Evolutionary conservation across 148 eudicot genomes (phyloP).

Genomic region (Amaranthus palmeri): DNA sequence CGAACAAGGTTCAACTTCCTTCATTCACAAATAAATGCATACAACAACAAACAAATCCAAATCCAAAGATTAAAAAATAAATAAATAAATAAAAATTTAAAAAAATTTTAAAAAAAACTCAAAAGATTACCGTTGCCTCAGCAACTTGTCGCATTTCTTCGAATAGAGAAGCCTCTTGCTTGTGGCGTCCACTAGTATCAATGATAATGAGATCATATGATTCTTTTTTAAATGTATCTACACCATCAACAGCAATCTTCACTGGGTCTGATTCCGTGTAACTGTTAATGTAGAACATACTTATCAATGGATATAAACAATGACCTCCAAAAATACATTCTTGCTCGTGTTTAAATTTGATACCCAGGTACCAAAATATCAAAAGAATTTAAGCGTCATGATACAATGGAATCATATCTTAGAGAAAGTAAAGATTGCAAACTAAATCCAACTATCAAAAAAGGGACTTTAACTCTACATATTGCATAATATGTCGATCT

Average conservation of each 20-base stretch:
- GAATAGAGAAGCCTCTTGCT: conserved; percentile 93
- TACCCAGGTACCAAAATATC: not conserved
- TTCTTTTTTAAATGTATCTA: conserved; percentile 89
- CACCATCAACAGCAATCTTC: conserved; percentile 94
- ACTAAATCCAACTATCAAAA: too few relatives aligned
- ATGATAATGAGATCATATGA: conserved; percentile 89
- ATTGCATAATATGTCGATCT: too few relatives aligned
- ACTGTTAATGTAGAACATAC: conserved; percentile 36
- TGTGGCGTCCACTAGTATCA: conserved; percentile 99
- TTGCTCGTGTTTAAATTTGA: not conserved
- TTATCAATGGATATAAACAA: not conserved
- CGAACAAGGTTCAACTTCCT: conserved; percentile 3
- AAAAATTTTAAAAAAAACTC: not conserved
- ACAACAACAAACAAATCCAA: not conserved
- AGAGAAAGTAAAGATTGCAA: not conserved
- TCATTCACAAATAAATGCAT: not conserved
- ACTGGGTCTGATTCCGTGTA: conserved; percentile 97
- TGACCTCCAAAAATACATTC: not conserved
- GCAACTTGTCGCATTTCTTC: conserved; percentile 99
- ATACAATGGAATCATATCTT: not conserved
- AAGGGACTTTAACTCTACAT: too few relatives aligned
- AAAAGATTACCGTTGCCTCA: conserved; percentile 66
- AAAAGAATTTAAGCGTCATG: not conserved
- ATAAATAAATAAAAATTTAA: too few relatives aligned
- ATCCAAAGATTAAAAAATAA: too few relatives aligned